Conservation (phyloP, 257 asterid genomes). For the Scutellaria minor region DNA sequence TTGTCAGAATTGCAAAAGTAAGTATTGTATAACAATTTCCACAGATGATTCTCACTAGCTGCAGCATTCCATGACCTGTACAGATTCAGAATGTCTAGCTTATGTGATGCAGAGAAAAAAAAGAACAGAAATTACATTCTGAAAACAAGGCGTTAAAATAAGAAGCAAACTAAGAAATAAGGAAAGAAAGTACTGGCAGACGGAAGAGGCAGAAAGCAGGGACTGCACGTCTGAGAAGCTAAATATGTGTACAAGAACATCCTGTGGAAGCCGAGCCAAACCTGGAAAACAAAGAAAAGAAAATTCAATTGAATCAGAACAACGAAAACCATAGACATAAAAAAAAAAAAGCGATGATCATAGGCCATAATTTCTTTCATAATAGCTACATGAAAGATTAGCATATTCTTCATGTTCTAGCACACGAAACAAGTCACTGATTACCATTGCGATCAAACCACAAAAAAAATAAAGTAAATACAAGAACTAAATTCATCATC, state of each 20-base stretch:
- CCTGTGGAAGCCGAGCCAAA: conserved; percentile 57
- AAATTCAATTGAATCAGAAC: conserved; percentile 23
- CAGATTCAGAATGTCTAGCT: conserved; percentile 15
- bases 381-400: conserved; percentile 9
- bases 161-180: conserved; percentile 1
- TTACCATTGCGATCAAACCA: conserved; percentile 12
- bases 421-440: conserved; percentile 7
- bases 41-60: conserved; percentile 68
- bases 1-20: conserved; percentile 45
- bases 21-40: conserved; percentile 55
- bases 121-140: background rate
- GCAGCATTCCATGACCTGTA: conserved; percentile 77
- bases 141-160: background rate
- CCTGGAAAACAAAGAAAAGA: conserved; percentile 44
- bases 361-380: background rate
- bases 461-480: background rate
- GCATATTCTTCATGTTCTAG: background rate
- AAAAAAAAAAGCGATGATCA: background rate
- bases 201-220: conserved; percentile 68
- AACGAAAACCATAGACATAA: background rate
- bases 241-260: conserved; percentile 68
- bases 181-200: conserved; percentile 60
- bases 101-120: background rate
- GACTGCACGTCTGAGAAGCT: conserved; percentile 73
- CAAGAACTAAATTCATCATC: background rate